Conservation (phyloP, 495 filamentous ascomycete genomes). For the Melanomma pulvis-pyrius region DNA sequence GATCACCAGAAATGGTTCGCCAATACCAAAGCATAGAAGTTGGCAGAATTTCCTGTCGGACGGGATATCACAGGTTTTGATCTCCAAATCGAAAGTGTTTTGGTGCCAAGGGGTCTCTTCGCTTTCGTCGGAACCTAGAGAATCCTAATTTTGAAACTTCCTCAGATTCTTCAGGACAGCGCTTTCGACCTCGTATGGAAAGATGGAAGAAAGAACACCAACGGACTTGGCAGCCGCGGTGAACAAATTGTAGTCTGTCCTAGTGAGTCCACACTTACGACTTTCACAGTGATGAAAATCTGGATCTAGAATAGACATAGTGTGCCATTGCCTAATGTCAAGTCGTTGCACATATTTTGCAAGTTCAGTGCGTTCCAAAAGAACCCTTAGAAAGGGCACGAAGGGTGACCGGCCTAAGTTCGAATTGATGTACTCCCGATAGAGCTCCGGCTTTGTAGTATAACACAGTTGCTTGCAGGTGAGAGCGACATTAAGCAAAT, state of each 20-base stretch:
- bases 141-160: no score
- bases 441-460: constrained; percentile 1
- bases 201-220: background rate
- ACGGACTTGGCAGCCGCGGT: background rate
- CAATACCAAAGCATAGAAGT: constrained; percentile 1
- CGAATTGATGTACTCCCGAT: background rate
- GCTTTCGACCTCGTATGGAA: background rate
- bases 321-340: background rate
- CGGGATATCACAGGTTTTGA: background rate
- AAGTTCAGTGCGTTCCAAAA: background rate
- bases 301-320: background rate
- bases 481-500: constrained; percentile 3
- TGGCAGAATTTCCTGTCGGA: constrained; percentile 9
- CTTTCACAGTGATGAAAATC: background rate
- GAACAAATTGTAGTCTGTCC: background rate
- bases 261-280: background rate
- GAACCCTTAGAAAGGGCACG: background rate
- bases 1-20: background rate
- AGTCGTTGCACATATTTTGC: background rate
- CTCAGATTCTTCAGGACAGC: background rate
- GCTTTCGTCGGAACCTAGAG: background rate
- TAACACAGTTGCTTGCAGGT: background rate
- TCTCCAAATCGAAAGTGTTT: background rate
- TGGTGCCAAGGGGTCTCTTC: background rate
- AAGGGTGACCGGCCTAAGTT: background rate